These are phyloP conservation scores for Calonectria naviculata DNA, from an alignment of 2,329 filamentous ascomycete species.

Conservation along the genomic window DNA sequence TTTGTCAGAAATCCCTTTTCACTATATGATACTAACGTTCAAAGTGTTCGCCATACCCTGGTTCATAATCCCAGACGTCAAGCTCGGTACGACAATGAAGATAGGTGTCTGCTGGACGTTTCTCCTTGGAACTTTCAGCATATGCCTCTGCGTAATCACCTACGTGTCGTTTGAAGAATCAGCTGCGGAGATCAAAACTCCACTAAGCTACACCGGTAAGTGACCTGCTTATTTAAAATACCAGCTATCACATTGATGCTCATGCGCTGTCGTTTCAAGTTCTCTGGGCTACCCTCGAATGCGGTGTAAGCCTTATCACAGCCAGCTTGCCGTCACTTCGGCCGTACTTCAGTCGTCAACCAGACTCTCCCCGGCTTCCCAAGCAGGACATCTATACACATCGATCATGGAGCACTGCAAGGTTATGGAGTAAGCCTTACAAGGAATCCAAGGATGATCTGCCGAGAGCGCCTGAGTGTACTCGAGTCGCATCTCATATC, in stretches of 20 bases:
- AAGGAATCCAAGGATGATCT: not conserved
- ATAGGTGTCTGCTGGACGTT: not conserved
- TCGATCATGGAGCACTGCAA: not conserved
- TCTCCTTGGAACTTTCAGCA: not conserved
- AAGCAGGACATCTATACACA: not conserved
- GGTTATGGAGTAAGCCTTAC: not conserved
- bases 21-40: not conserved
- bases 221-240: not conserved
- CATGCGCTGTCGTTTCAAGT: not conserved
- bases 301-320: not conserved
- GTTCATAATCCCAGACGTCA: not conserved
- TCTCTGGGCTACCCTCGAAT: not conserved
- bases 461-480: not conserved
- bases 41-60: not conserved
- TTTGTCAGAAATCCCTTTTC: too few species aligned
- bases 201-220: not conserved
- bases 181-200: not conserved
- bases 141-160: not conserved
- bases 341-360: not conserved
- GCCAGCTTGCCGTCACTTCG: not conserved
- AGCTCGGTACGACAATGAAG: not conserved
- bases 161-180: not conserved
- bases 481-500: not conserved
- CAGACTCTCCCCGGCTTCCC: not conserved
- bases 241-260: not conserved